A percentile compares a stretch with the other conserved stretches of the same genome.
phyloP scores from a whole-genome alignment of 352 stramenopile species.

The Nothophytophthora sp. region DNA sequence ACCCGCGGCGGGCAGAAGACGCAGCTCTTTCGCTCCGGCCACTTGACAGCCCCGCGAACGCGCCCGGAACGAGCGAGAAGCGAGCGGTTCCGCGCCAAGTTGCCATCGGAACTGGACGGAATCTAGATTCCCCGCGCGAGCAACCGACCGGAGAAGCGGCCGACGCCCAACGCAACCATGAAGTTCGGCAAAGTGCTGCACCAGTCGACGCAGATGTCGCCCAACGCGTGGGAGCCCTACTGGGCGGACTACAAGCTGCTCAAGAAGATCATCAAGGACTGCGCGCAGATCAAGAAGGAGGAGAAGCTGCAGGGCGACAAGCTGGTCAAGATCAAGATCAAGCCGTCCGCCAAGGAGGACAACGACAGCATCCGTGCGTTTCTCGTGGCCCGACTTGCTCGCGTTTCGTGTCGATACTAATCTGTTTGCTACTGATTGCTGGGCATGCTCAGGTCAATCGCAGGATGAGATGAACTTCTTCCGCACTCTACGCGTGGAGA shows the following conservation, averaged over 20 bases:
- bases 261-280: constrained; percentile 92
- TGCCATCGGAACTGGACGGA: too few relatives aligned
- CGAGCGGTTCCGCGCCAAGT: too few relatives aligned
- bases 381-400: too few relatives aligned
- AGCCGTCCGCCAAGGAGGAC: constrained; percentile 74
- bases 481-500: constrained; percentile 78
- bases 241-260: constrained; percentile 91
- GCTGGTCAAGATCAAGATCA: constrained; percentile 79
- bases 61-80: too few relatives aligned
- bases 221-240: constrained; percentile 64
- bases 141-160: too few relatives aligned
- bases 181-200: constrained; percentile 90
- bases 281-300: constrained; percentile 84
- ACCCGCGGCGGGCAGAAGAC: too few relatives aligned
- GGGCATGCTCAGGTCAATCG: constrained; percentile 55
- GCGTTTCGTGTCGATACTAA: not conserved
- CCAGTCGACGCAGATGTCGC: constrained; percentile 87
- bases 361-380: constrained; percentile 89
- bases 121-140: too few relatives aligned
- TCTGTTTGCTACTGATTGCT: not conserved
- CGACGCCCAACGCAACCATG: too few relatives aligned
- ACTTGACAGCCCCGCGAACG: too few relatives aligned
- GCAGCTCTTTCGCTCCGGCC: too few relatives aligned
- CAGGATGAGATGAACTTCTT: constrained; percentile 90
- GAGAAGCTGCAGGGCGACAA: constrained; percentile 82